phyloP scores from a whole-genome alignment of 2,329 filamentous ascomycete genomes.

The Arthrobotrys sphaeroides region DNA sequence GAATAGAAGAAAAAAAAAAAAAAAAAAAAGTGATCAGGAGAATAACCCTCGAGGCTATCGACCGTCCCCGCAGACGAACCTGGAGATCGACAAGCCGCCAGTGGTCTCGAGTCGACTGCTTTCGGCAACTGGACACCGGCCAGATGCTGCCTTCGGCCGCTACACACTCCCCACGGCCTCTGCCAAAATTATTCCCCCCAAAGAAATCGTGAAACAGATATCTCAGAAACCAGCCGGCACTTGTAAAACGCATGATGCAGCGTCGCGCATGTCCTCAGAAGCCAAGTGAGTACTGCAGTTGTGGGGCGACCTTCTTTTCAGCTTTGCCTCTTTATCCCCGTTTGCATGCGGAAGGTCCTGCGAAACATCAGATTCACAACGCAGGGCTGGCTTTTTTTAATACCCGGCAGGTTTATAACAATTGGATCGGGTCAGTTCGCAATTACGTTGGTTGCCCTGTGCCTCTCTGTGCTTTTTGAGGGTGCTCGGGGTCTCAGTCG shows the following conservation, averaged over 20 bases:
- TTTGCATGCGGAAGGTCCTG: conserved; percentile 52
- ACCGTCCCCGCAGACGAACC: conserved; percentile 9
- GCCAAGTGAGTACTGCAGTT: not conserved
- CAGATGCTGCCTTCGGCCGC: conserved; percentile 35
- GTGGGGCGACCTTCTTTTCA: conserved; percentile 22
- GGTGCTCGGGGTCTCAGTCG: not conserved
- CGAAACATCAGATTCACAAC: conserved; percentile 31
- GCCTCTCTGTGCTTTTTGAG: too few relatives aligned
- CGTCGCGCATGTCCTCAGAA: conserved; percentile 12
- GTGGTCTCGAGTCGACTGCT: conserved; percentile 32
- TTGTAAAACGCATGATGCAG: conserved; percentile 51
- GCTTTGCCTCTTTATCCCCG: conserved; percentile 13
- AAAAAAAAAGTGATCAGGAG: not conserved
- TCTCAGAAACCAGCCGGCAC: conserved; percentile 6
- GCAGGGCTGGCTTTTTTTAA: not conserved
- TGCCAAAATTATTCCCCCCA: conserved; percentile 4
- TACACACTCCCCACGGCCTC: conserved; percentile 1
- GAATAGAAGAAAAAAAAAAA: not conserved
- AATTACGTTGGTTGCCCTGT: not conserved
- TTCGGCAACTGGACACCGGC: conserved; percentile 47
- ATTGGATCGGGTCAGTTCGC: conserved; percentile 27
- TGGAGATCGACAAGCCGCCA: conserved; percentile 49
- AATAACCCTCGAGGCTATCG: not conserved
- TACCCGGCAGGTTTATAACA: not conserved
- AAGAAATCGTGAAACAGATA: conserved; percentile 41